Evolutionary conservation across 2,329 filamentous ascomycete species (phyloP).

Genomic region (Nectriaceae sp.): DNA sequence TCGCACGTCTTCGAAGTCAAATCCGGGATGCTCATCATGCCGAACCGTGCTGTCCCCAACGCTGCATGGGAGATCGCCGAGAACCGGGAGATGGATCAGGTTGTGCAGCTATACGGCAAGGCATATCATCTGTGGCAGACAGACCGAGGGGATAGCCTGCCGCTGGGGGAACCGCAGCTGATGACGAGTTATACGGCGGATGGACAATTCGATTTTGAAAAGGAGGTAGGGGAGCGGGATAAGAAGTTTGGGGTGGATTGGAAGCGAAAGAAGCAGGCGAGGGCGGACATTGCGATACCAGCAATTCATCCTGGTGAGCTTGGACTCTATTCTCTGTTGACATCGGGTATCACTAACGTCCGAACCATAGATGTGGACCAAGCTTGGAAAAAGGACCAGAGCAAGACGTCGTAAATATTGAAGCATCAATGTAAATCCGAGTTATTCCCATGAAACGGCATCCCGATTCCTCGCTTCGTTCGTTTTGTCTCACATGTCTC

Average conservation of each 20-base stretch:
- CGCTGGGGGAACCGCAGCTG: slow-evolving; percentile 53
- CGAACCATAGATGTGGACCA: slow-evolving; percentile 23
- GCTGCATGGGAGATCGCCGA: slow-evolving; percentile 75
- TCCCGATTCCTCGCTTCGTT: not conserved
- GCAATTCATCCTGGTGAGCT: slow-evolving; percentile 43
- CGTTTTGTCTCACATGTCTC: not conserved
- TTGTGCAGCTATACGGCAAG: slow-evolving; percentile 78
- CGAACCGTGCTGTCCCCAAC: slow-evolving; percentile 59
- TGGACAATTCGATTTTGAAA: slow-evolving; percentile 51
- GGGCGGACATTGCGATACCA: slow-evolving; percentile 44
- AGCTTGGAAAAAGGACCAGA: slow-evolving; percentile 20
- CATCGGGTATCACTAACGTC: not conserved
- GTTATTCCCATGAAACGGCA: not conserved
- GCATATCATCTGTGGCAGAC: slow-evolving; percentile 86
- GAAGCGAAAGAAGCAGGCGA: slow-evolving; percentile 44
- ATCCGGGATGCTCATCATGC: slow-evolving; percentile 80
- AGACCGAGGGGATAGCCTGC: slow-evolving; percentile 66
- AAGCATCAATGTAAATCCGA: not conserved
- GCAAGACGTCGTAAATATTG: no score
- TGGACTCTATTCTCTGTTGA: rapidly evolving
- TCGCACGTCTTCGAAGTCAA: slow-evolving; percentile 75
- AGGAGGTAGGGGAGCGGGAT: slow-evolving; percentile 47
- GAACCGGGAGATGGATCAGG: slow-evolving; percentile 76
- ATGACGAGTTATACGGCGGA: slow-evolving; percentile 55
- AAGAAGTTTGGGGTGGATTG: slow-evolving; percentile 47